Percentiles rank a stretch among this genome's conserved stretches.
Conservation (phyloP, 2,329 filamentous ascomycete genomes). For the Colletotrichum lentis region DNA sequence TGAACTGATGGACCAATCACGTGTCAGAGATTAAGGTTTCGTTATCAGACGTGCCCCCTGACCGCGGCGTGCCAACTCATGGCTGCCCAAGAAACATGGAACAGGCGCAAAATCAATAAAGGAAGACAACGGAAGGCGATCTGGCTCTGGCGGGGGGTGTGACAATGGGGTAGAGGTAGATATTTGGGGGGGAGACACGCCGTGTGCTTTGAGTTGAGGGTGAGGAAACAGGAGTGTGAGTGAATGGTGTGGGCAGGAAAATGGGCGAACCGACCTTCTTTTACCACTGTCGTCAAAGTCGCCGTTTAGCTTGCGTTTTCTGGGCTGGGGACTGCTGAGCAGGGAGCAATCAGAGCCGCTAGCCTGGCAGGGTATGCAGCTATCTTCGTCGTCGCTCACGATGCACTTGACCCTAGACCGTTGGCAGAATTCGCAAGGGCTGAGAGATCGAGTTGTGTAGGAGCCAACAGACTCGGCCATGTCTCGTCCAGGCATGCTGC, state of each 20-base stretch:
- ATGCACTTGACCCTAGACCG: slow-evolving; percentile 79
- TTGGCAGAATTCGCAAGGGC: slow-evolving; percentile 77
- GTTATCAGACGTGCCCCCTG: slow-evolving; percentile 33
- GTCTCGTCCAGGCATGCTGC: slow-evolving; percentile 61
- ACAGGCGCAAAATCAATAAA: slow-evolving; percentile 28
- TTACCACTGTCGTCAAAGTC: slow-evolving; percentile 69
- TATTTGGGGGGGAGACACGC: not conserved
- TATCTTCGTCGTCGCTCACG: slow-evolving; percentile 72
- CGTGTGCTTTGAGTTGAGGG: not conserved
- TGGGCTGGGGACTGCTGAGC: slow-evolving; percentile 76
- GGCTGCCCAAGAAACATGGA: slow-evolving; percentile 24
- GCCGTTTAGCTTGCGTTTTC: slow-evolving; percentile 80
- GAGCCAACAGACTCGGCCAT: slow-evolving; percentile 59
- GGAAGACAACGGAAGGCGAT: slow-evolving; percentile 18
- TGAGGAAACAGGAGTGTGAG: slow-evolving; percentile 1
- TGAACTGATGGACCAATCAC: slow-evolving; percentile 63
- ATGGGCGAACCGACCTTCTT: slow-evolving; percentile 69
- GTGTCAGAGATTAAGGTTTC: slow-evolving; percentile 52
- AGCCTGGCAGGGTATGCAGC: slow-evolving; percentile 80
- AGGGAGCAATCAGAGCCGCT: slow-evolving; percentile 83
- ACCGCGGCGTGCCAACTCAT: slow-evolving; percentile 22
- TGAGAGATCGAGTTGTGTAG: slow-evolving; percentile 52
- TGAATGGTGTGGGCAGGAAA: slow-evolving; percentile 2
- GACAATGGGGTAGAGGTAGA: not conserved
- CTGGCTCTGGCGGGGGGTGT: not conserved